Conservation (phyloP, 2,329 filamentous ascomycete species). For the Xylariaceae sp. region DNA sequence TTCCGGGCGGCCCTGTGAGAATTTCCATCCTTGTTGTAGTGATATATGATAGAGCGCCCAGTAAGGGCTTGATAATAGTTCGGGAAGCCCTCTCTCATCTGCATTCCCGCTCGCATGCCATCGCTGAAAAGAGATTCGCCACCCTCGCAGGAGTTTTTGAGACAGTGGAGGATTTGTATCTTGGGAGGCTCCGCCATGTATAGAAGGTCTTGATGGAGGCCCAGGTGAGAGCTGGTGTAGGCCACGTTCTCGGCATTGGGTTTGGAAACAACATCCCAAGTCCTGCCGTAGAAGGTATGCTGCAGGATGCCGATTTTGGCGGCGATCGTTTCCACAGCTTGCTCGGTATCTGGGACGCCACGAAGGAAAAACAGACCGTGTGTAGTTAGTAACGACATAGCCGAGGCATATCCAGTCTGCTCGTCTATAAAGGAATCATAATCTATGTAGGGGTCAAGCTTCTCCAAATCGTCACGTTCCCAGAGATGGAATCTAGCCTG, state of each 20-base stretch:
- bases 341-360: slow-evolving; percentile 64
- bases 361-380: slow-evolving; percentile 75
- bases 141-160: slow-evolving; percentile 73
- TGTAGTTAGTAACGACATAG: slow-evolving; percentile 57
- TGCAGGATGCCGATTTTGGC: slow-evolving; percentile 72
- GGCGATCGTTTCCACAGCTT: slow-evolving; percentile 64
- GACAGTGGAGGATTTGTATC: slow-evolving; percentile 84
- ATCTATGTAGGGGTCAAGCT: slow-evolving; percentile 50
- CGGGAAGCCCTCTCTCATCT: slow-evolving; percentile 25
- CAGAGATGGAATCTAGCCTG: slow-evolving; percentile 3
- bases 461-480: slow-evolving; percentile 32
- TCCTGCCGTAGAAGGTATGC: slow-evolving; percentile 85
- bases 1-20: slow-evolving; percentile 57
- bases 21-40: slow-evolving; percentile 58
- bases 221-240: slow-evolving; percentile 76
- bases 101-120: slow-evolving; percentile 55
- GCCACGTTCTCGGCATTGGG: slow-evolving; percentile 86
- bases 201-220: slow-evolving; percentile 89
- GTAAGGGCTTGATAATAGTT: slow-evolving; percentile 26
- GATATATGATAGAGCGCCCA: slow-evolving; percentile 46
- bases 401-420: slow-evolving; percentile 53
- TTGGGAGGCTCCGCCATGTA: slow-evolving; percentile 78
- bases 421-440: slow-evolving; percentile 68
- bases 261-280: slow-evolving; percentile 84
- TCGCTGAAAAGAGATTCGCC: slow-evolving; percentile 88